Evolutionary conservation across 2,329 filamentous ascomycete species (phyloP), one percentile per base, ranked within the genome.

Genomic region (Teratosphaeria gauchensis): DNA sequence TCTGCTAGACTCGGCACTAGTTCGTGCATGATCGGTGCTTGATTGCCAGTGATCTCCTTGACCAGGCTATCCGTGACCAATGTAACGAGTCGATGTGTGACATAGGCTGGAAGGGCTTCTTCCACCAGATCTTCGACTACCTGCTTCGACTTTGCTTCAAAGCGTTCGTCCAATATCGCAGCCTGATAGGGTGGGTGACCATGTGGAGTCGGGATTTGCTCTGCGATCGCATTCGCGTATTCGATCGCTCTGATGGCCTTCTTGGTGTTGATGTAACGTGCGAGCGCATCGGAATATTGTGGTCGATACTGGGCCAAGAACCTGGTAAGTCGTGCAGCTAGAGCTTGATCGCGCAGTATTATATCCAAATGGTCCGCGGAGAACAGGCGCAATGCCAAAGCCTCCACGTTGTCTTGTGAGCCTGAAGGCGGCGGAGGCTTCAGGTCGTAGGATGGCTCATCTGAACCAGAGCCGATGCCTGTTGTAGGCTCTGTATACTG

Each of bases 171-270:
- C 19, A 77, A 57, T 0, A 58, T 65, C 6, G 75, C 74, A 5
- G 74, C 74, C 12, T 63, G 56, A 6, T 66, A 61, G 1, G 64
- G 62, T 0, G 59, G 60, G 53, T 69, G 65, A 24, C 67, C 68
- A 3, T 64, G 60, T 6, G 62, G 54, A 19, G 65, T 60, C 14
- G 64, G 62, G 2, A 76, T 59, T 14, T 65, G 68, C 30, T 73
- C 68, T 7, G 74, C 75, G 53, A 78, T 60, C 1, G 75, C 71
- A 62, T 77, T 77, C 30, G 76, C 76, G 63, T 77, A 78, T 55
- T 76, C 73, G 9, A 78, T 63, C 0, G 76, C 76, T 6, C 71
- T 69, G 48, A 73, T 69, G 0, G 74, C 76, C 61, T 78, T 78
- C 57, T 73, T 71, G 12, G 69, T 68, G 53, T 75, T 72, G 1